Evolutionary conservation across 2,329 filamentous ascomycete genomes (phyloP), one percentile per base, ranked within the genome.

Genomic region (Lachnellula arida): DNA sequence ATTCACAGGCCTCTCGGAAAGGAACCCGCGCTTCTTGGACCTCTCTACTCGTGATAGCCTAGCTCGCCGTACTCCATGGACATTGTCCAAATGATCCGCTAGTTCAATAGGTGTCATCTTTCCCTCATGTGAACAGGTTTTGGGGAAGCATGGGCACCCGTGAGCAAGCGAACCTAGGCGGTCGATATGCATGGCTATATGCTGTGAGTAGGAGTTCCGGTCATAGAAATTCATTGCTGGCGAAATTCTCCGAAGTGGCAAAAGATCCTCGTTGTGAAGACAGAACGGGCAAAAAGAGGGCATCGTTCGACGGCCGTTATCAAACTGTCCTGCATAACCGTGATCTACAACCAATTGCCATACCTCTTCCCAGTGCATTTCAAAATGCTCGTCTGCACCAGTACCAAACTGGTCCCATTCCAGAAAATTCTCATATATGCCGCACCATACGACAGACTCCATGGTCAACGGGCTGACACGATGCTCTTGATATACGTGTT

Each of bases 251-350:
- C 8, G n/a, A n/a, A 25, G 8, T 47, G 48, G 48, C 11, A 28
- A 50, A 50, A 50, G 48, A 17, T 12, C 34, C 48, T 50, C 48
- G 17, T 50, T 25, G 19, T 50, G 48, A 40, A 50, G 48, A 32
- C 48, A 50, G 32, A 50, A 50, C 15, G 48, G 48, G 48, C 48
- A 50, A 39, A 50, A 50, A 32, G 25, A 50, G 35, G 48, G 48
- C 17, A 50, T 50, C 17, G 48, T 50, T 50, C 48, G 48, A 50
- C 48, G 48, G 9, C 48, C 48, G 37, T 39, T 39, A 32, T 50
- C 48, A 40, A 37, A 35, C 28, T 50, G 48, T 9, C 48, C 48
- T 11, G 15, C 15, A 32, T 40, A 50, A n/a, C 48, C 48, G 19
- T 50, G 48, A 34, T 22, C 23, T 25, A 9, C 35, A 25, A 50